Conservation (phyloP, 2,329 filamentous ascomycete species). For the Pyrenophora graminea region DNA sequence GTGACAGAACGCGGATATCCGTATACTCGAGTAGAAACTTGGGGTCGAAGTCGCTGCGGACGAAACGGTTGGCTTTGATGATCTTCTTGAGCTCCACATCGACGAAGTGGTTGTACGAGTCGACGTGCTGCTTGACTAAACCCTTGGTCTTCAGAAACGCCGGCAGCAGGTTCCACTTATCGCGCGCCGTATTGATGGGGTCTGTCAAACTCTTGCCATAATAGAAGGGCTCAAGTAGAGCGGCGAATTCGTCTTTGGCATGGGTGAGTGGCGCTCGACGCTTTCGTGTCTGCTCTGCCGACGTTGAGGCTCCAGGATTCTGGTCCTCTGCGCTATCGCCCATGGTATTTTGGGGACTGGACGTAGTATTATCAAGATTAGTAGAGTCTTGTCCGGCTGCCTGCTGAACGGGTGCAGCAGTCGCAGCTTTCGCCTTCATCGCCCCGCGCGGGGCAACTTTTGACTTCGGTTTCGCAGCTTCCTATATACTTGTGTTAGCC, state of each 20-base stretch:
- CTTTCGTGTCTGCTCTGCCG: conserved; percentile 33
- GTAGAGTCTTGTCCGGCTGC: conserved; percentile 14
- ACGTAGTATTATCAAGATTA: conserved; percentile 14
- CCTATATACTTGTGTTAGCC: conserved; percentile 26
- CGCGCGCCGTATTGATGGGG: conserved; percentile 71
- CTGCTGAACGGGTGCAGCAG: conserved; percentile 15
- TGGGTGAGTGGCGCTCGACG: conserved; percentile 34
- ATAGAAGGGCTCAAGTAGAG: conserved; percentile 71
- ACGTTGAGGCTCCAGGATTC: conserved; percentile 25
- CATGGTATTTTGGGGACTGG: conserved; percentile 6
- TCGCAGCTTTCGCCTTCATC: conserved; percentile 28
- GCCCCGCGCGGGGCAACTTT: conserved; percentile 41
- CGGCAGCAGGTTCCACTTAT: conserved; percentile 96
- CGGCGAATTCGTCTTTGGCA: conserved; percentile 61
- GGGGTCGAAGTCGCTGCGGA: conserved; percentile 89
- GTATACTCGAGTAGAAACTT: conserved; percentile 91
- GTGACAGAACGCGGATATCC: conserved; percentile 83
- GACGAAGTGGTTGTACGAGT: conserved; percentile 98
- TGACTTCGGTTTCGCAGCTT: conserved; percentile 32
- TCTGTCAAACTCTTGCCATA: conserved; percentile 69
- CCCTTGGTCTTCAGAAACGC: conserved; percentile 99
- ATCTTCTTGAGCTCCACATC: conserved; percentile 97
- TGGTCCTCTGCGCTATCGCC: conserved; percentile 18
- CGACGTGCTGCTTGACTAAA: conserved; percentile 94
- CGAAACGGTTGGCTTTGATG: conserved; percentile 83